Evolutionary conservation across 202 grass and related monocot genomes (phyloP).

Genomic region (Zoysia matrella): DNA sequence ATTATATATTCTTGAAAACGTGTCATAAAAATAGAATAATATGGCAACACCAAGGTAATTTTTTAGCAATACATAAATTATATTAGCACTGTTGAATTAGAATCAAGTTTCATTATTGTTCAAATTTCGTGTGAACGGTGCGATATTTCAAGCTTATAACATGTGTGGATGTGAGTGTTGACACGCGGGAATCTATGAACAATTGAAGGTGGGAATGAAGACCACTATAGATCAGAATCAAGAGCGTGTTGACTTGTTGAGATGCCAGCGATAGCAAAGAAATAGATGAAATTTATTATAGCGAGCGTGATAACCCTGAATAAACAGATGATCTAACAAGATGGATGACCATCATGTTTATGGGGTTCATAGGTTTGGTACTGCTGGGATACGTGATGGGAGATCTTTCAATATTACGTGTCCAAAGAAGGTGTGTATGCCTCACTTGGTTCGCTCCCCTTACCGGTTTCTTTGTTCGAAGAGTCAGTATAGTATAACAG

Average conservation of each 20-base stretch:
- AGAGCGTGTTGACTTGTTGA: not conserved
- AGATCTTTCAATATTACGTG: not conserved
- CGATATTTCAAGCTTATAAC: not conserved
- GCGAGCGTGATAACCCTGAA: not conserved
- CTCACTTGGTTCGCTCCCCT: not conserved
- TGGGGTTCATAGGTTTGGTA: not conserved
- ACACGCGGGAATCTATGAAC: not conserved
- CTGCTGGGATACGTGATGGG: not conserved
- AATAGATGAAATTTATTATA: not conserved
- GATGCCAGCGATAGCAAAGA: not conserved
- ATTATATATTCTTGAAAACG: no score
- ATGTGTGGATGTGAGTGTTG: constrained; percentile 9
- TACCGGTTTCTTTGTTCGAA: not conserved
- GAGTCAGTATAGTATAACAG: not conserved
- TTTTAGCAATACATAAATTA: no score
- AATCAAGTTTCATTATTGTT: not conserved
- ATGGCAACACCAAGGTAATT: no score
- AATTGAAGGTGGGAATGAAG: not conserved
- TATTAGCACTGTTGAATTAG: no score
- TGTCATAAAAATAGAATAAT: no score
- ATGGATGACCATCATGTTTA: not conserved
- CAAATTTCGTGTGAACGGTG: not conserved
- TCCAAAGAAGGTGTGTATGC: not conserved
- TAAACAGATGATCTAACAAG: not conserved
- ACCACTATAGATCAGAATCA: constrained; percentile 9